Percentiles rank a stretch among this genome's conserved stretches.
phyloP scores from a whole-genome alignment of 2,329 filamentous ascomycete species.

The Leptosphaerulina australis region DNA sequence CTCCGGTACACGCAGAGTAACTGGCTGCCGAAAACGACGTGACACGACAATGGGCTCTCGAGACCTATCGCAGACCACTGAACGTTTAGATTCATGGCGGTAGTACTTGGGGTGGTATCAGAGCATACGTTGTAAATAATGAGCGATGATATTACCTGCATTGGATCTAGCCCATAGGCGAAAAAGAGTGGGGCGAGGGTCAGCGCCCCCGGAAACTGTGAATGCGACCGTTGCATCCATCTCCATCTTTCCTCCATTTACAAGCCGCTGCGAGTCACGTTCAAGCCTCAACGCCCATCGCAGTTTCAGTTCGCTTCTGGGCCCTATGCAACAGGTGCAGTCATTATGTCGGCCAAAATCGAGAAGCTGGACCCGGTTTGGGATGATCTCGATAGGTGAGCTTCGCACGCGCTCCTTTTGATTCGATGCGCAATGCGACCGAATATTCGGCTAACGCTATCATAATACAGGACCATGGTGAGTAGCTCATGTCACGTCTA shows the following conservation, averaged over 20 bases:
- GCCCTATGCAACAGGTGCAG: constrained; percentile 53
- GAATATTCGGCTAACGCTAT: constrained; percentile 42
- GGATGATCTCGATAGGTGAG: constrained; percentile 78
- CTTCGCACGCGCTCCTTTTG: constrained; percentile 32
- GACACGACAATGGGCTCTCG: constrained; percentile 30
- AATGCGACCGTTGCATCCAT: constrained; percentile 46
- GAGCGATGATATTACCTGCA: constrained; percentile 31
- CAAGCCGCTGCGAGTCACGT: constrained; percentile 43
- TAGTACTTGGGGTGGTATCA: constrained; percentile 41
- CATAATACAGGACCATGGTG: constrained; percentile 54
- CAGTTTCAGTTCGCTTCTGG: constrained; percentile 32
- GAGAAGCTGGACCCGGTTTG: constrained; percentile 60
- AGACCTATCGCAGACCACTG: constrained; percentile 15
- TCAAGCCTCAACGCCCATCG: constrained; percentile 38
- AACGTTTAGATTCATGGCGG: constrained; percentile 17
- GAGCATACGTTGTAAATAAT: constrained; percentile 32
- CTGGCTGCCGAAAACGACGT: constrained; percentile 30
- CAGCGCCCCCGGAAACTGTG: constrained; percentile 27
- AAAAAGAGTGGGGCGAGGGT: constrained; percentile 32
- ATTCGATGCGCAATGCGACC: constrained; percentile 35
- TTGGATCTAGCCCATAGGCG: constrained; percentile 16
- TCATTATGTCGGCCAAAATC: constrained; percentile 56
- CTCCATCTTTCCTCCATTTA: constrained; percentile 43
- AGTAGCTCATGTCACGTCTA: constrained; percentile 27
- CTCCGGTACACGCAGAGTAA: constrained; percentile 20